Conservation (phyloP, 2,329 filamentous ascomycete genomes). For the Trichoderma citrinoviride region DNA sequence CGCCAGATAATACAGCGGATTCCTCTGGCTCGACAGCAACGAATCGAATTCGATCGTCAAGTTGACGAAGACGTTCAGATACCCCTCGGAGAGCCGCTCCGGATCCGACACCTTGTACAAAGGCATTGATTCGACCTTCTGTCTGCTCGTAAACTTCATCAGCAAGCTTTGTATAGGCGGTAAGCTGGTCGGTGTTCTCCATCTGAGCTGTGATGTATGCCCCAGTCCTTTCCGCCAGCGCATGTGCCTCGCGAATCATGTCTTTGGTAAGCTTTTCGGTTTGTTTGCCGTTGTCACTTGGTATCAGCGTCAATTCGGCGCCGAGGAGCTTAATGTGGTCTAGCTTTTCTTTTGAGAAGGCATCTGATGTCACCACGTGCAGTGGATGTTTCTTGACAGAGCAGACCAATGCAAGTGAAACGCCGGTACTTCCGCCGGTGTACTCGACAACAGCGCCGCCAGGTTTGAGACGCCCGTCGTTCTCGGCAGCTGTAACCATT, state of each 20-base stretch:
- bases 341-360: slow-evolving; percentile 12
- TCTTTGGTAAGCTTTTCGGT: slow-evolving; percentile 17
- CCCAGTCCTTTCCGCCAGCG: background rate
- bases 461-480: slow-evolving; percentile 5
- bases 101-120: slow-evolving; percentile 9
- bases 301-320: background rate
- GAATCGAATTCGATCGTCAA: background rate
- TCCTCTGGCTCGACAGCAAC: slow-evolving; percentile 12
- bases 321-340: slow-evolving; percentile 11
- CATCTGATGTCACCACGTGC: slow-evolving; percentile 13
- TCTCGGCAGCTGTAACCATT: slow-evolving; percentile 14
- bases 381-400: slow-evolving; percentile 5
- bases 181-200: background rate
- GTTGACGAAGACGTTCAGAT: slow-evolving; percentile 15
- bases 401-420: slow-evolving; percentile 4
- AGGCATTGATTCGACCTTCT: background rate
- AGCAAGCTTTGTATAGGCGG: slow-evolving; percentile 4
- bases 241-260: slow-evolving; percentile 11
- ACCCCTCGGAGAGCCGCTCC: slow-evolving; percentile 3
- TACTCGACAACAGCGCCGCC: slow-evolving; percentile 17
- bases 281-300: slow-evolving; percentile 15
- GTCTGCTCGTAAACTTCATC: slow-evolving; percentile 14
- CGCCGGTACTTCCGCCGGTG: slow-evolving; percentile 11
- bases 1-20: slow-evolving; percentile 10
- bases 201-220: slow-evolving; percentile 11